Evolutionary conservation across 768 basidiomycete genomes (phyloP).

Genomic region (Tubosaeta sp.): DNA sequence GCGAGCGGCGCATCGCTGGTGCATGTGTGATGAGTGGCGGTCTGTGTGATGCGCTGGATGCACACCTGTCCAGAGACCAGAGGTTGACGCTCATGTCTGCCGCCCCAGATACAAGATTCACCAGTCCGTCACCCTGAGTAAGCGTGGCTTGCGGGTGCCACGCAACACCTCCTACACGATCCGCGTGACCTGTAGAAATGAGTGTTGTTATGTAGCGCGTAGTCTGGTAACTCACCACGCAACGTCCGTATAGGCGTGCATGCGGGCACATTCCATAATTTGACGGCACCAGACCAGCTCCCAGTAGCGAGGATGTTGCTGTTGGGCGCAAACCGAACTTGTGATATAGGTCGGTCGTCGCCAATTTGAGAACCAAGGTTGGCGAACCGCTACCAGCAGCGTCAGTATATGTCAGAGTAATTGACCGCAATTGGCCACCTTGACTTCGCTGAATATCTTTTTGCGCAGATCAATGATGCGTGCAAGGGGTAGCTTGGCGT

Average conservation of each 20-base stretch:
- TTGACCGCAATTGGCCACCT: conserved; percentile 46
- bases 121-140: conserved; percentile 52
- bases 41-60: neutral
- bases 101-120: conserved; percentile 89
- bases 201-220: conserved; percentile 5
- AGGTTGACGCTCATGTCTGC: conserved; percentile 83
- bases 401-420: neutral
- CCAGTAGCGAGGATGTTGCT: conserved; percentile 85
- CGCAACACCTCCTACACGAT: conserved; percentile 91
- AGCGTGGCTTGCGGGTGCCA: conserved; percentile 97
- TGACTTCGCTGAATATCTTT: conserved; percentile 83
- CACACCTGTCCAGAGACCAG: conserved; percentile 84
- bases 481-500: conserved; percentile 81
- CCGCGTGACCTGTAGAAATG: conserved; percentile 63
- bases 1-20: conserved; percentile 81
- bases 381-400: conserved; percentile 62
- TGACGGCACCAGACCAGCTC: conserved; percentile 94
- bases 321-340: conserved; percentile 93
- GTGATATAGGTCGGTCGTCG: conserved; percentile 90
- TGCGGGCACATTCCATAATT: conserved; percentile 92
- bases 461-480: conserved; percentile 91
- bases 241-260: conserved; percentile 76
- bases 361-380: conserved; percentile 98
- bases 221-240: conserved; percentile 48
- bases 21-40: conserved; percentile 3